A percentile compares a stretch with the other conserved stretches of the same genome.
Evolutionary conservation across 441 rosid species (phyloP).

Genomic region (Gossypium gossypioides): DNA sequence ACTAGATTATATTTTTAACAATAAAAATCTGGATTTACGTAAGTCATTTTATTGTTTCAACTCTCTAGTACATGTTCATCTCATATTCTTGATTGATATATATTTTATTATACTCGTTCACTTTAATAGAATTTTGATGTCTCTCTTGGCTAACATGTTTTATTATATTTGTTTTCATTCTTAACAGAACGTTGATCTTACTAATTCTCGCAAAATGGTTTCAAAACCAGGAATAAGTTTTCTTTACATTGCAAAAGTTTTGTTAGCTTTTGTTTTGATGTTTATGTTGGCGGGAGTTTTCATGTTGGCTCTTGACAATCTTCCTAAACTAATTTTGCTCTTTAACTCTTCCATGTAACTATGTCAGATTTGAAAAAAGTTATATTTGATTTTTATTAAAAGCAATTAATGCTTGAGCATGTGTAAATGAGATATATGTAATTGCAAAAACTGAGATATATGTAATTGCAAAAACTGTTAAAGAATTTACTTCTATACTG

Average conservation of each 20-base stretch:
- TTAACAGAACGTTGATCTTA: constrained; percentile 27
- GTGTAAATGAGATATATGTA: too few species aligned
- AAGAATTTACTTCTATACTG: too few species aligned
- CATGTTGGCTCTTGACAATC: constrained; percentile 65
- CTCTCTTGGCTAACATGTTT: constrained; percentile 3
- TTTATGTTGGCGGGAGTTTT: constrained; percentile 58
- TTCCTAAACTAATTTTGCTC: constrained; percentile 45
- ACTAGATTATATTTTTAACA: neutral
- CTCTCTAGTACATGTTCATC: neutral
- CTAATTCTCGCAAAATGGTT: constrained; percentile 7
- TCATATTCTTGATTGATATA: neutral
- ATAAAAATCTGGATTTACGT: neutral
- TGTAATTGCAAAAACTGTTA: too few species aligned
- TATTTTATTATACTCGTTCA: neutral
- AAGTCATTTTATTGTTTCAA: neutral
- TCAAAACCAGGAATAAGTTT: constrained; percentile 20
- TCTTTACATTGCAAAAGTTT: constrained; percentile 48
- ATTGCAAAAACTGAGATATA: too few species aligned
- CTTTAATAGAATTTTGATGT: too few species aligned
- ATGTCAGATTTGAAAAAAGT: neutral
- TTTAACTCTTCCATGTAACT: constrained; percentile 37
- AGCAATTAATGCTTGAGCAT: too few species aligned
- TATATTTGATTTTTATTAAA: too few species aligned
- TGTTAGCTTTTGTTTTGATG: constrained; percentile 53
- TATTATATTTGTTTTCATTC: neutral